These are phyloP conservation scores for Allodekkera sacchari DNA, from an alignment of 805 yeast species.

Conservation along the genomic window DNA sequence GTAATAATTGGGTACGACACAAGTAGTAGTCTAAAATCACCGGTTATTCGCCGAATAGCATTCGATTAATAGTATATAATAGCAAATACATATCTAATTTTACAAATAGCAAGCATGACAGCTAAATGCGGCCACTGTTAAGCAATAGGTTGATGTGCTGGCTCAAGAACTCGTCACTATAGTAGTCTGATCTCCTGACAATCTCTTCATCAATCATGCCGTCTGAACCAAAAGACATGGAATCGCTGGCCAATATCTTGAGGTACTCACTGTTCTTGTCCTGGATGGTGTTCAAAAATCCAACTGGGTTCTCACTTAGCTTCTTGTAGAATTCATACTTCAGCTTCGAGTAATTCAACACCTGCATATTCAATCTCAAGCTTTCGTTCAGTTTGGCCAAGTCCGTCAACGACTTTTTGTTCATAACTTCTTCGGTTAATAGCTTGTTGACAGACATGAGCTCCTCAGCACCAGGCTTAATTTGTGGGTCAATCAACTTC, in stretches of 20 bases:
- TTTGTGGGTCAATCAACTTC: constrained; percentile 28
- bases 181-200: constrained; percentile 78
- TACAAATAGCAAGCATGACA: constrained; percentile 3
- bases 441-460: constrained; percentile 34
- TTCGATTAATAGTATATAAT: constrained; percentile 2
- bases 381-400: constrained; percentile 26
- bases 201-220: constrained; percentile 62
- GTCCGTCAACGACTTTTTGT: constrained; percentile 34
- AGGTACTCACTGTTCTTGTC: constrained; percentile 78
- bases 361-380: constrained; percentile 39
- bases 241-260: constrained; percentile 78
- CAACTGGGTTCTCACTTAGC: constrained; percentile 68
- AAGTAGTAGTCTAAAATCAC: background rate
- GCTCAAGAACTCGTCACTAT: constrained; percentile 65
- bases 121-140: constrained; percentile 41
- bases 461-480: constrained; percentile 27
- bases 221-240: constrained; percentile 25
- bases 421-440: constrained; percentile 34
- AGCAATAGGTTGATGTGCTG: constrained; percentile 74
- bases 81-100: background rate
- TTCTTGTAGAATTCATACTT: constrained; percentile 74
- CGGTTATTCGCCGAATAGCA: background rate
- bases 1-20: background rate
- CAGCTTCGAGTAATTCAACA: constrained; percentile 46
- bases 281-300: constrained; percentile 63